Conservation (phyloP, 805 yeast genomes). For the Ogataea paraovalis region DNA sequence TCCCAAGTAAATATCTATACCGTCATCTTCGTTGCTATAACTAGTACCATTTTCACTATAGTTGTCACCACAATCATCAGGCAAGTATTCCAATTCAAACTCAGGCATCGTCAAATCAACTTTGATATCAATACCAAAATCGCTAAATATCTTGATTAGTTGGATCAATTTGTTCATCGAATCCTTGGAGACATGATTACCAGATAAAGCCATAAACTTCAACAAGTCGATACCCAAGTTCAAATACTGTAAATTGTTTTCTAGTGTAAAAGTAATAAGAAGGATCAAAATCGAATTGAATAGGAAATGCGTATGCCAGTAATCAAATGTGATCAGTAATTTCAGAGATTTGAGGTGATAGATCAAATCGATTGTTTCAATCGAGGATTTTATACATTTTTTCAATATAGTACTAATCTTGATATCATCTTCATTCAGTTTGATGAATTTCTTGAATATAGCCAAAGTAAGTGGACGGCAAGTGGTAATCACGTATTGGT, state of each 20-base stretch:
- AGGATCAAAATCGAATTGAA: constrained; percentile 33
- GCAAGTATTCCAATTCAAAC: constrained; percentile 5
- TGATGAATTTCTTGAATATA: constrained; percentile 30
- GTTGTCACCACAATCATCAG: constrained; percentile 4
- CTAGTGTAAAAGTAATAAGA: constrained; percentile 17
- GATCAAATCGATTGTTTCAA: constrained; percentile 29
- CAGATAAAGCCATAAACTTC: constrained; percentile 26
- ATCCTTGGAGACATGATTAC: constrained; percentile 27
- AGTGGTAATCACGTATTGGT: constrained; percentile 34
- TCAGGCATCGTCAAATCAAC: constrained; percentile 14
- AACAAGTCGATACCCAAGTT: constrained; percentile 23
- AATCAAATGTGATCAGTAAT: constrained; percentile 34
- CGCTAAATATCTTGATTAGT: constrained; percentile 19
- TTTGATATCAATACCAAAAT: constrained; percentile 15
- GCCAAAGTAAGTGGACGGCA: constrained; percentile 34
- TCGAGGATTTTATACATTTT: constrained; percentile 31
- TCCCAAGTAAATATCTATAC: constrained; percentile 10
- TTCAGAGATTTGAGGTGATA: constrained; percentile 26
- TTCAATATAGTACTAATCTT: constrained; percentile 26
- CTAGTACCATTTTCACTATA: constrained; percentile 1
- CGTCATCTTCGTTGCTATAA: constrained; percentile 1
- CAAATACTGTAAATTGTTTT: constrained; percentile 9
- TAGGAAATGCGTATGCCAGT: constrained; percentile 38
- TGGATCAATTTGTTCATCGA: constrained; percentile 23
- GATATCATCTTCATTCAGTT: constrained; percentile 12